These are phyloP conservation scores for Cryptosporidium tyzzeri DNA, from an alignment of 169 alveolate genomes.

Conservation along the genomic window DNA sequence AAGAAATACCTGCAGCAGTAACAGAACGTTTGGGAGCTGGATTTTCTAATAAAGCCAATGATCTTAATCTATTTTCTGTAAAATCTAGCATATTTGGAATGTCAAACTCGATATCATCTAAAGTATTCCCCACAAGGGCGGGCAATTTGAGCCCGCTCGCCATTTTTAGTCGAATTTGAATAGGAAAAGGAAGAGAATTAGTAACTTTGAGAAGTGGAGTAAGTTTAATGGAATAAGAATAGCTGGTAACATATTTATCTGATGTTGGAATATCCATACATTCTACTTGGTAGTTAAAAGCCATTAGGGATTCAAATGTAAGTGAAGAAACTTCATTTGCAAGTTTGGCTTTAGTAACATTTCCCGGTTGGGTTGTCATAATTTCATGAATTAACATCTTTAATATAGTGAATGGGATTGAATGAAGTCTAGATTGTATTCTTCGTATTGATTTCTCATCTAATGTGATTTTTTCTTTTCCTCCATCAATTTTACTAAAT, in stretches of 20 bases:
- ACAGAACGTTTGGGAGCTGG: neutral
- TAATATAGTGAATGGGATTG: constrained; percentile 53
- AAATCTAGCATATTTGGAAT: constrained; percentile 14
- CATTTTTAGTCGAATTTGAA: constrained; percentile 48
- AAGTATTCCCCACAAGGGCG: neutral
- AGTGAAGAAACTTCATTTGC: constrained; percentile 28
- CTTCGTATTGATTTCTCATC: constrained; percentile 33
- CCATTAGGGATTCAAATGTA: constrained; percentile 64
- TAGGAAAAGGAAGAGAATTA: constrained; percentile 65
- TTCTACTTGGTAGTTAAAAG: constrained; percentile 38
- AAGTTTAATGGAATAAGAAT: constrained; percentile 36
- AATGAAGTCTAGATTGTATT: constrained; percentile 46
- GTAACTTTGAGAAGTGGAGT: constrained; percentile 50
- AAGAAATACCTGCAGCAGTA: neutral
- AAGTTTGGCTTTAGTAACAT: constrained; percentile 52
- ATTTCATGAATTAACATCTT: constrained; percentile 37
- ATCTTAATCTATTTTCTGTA: constrained; percentile 14
- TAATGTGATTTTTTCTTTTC: neutral
- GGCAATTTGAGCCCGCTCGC: constrained; percentile 36
- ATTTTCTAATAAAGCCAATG: constrained; percentile 6
- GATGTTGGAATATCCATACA: constrained; percentile 67
- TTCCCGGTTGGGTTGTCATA: constrained; percentile 62
- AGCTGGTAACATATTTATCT: constrained; percentile 67
- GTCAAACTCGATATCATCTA: neutral
- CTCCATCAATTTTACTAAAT: neutral